A percentile compares a stretch with the other conserved stretches of the same genome.
phyloP scores from a whole-genome alignment of 2,329 filamentous ascomycete species.

The Pyricularia grisea region DNA sequence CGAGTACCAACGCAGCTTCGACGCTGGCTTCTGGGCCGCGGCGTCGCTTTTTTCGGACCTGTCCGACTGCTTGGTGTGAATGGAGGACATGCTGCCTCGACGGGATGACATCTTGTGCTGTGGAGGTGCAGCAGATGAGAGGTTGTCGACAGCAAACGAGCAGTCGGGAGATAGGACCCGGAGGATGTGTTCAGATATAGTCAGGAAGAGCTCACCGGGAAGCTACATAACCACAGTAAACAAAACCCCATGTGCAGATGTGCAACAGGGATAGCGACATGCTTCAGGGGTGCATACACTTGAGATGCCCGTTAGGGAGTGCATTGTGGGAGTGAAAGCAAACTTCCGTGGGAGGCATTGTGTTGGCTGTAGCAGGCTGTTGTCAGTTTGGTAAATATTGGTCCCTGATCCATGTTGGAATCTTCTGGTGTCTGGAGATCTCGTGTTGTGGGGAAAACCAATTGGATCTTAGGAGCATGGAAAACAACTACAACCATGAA shows the following conservation, averaged over 20 bases:
- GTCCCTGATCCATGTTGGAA: not conserved
- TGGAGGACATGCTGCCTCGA: not conserved
- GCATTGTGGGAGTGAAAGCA: not conserved
- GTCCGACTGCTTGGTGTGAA: not conserved
- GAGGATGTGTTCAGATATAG: not conserved
- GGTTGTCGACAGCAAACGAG: not conserved
- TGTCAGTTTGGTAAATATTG: not conserved
- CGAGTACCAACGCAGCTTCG: conserved; percentile 36
- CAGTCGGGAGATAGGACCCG: not conserved
- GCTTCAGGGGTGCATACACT: not conserved
- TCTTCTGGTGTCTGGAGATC: not conserved
- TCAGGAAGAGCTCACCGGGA: not conserved
- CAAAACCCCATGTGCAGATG: not conserved
- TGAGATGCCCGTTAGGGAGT: too few species aligned
- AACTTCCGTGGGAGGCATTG: not conserved
- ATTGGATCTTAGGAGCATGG: not conserved
- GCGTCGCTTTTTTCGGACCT: not conserved
- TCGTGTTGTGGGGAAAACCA: not conserved
- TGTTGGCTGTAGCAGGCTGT: not conserved
- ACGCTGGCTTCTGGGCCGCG: conserved; percentile 16
- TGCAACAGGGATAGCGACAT: not conserved
- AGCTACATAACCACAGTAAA: not conserved
- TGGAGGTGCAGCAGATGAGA: not conserved
- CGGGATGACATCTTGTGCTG: not conserved
- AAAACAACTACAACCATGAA: not conserved